Percentiles rank a stretch among this genome's conserved stretches.
These are phyloP conservation scores for Neocatenulostroma microsporum DNA, from an alignment of 2,329 filamentous ascomycete genomes.

Conservation along the genomic window DNA sequence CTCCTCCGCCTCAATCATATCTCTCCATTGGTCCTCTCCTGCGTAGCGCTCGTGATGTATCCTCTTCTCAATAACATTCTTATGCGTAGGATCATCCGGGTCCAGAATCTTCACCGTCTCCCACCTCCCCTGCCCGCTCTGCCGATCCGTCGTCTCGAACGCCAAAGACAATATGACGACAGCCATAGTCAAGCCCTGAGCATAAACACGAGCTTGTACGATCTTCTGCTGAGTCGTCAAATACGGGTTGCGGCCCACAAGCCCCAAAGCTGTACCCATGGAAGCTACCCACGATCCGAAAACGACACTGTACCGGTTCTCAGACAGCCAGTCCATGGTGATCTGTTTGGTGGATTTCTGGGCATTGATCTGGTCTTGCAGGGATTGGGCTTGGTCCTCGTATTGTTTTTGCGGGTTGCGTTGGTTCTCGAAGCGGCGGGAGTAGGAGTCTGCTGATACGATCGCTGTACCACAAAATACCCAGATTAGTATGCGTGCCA, in stretches of 20 bases:
- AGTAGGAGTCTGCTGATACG: conserved; percentile 70
- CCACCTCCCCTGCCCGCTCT: conserved; percentile 68
- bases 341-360: conserved; percentile 53
- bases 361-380: conserved; percentile 46
- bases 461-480: conserved; percentile 44
- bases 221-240: conserved; percentile 74
- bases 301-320: conserved; percentile 82
- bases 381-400: conserved; percentile 54
- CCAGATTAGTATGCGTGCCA: not conserved
- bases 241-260: conserved; percentile 71
- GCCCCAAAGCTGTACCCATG: conserved; percentile 64
- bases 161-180: conserved; percentile 75
- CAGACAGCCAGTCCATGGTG: conserved; percentile 63
- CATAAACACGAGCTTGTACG: conserved; percentile 90
- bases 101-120: conserved; percentile 76
- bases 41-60: conserved; percentile 80
- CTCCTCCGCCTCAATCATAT: conserved; percentile 80
- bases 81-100: conserved; percentile 73
- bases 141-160: conserved; percentile 74
- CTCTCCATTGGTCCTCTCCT: conserved; percentile 89
- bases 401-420: conserved; percentile 62
- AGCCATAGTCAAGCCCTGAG: conserved; percentile 77
- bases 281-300: conserved; percentile 71
- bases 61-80: conserved; percentile 76
- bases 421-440: conserved; percentile 61